Evolutionary conservation across 176 grass and related monocot species (phyloP).

Genomic region (Coix lacrymajobi): DNA sequence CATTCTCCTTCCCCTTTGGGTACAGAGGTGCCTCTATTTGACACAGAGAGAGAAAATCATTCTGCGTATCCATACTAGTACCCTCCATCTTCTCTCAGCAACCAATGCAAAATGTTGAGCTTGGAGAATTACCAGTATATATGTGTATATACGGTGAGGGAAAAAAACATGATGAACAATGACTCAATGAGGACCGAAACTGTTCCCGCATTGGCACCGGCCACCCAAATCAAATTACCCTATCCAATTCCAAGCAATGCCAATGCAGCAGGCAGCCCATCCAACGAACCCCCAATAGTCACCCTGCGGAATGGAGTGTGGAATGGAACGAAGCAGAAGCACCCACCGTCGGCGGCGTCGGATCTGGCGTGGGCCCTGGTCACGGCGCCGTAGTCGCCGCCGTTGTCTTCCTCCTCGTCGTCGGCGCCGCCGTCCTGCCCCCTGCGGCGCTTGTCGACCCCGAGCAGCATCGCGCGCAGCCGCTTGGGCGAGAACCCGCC

Average conservation of each 20-base stretch:
- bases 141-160: neutral
- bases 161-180: neutral
- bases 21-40: neutral
- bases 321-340: neutral
- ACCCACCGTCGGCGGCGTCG: slow-evolving; percentile 40
- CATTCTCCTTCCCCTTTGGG: neutral
- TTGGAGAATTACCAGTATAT: neutral
- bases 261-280: neutral
- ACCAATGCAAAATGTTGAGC: neutral
- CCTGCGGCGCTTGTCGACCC: slow-evolving; percentile 75
- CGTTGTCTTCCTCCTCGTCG: neutral
- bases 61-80: neutral
- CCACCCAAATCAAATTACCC: neutral
- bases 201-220: neutral
- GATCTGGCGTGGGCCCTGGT: slow-evolving; percentile 61
- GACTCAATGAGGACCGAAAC: neutral
- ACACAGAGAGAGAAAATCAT: neutral
- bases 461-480: slow-evolving; percentile 85
- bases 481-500: slow-evolving; percentile 96
- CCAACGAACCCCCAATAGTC: neutral
- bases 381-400: slow-evolving; percentile 52
- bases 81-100: neutral
- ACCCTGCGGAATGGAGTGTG: neutral
- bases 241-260: neutral
- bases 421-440: slow-evolving; percentile 41